These are phyloP conservation scores for Stagonosporopsis cucurbitacearum DNA, from an alignment of 2,329 filamentous ascomycete genomes.

Conservation along the genomic window DNA sequence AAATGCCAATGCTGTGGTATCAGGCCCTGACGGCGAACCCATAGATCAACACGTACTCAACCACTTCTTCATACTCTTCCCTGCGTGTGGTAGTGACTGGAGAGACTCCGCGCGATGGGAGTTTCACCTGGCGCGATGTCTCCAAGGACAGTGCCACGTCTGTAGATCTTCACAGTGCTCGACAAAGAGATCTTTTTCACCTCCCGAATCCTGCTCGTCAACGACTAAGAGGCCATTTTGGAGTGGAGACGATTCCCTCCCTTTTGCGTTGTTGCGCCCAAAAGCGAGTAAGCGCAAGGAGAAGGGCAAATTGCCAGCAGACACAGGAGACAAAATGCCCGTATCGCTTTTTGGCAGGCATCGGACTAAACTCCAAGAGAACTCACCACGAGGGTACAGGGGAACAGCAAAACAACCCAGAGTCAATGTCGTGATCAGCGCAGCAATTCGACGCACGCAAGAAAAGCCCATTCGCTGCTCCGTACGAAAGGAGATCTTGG, in stretches of 20 bases:
- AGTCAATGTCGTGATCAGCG: not conserved
- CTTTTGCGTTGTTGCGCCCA: not conserved
- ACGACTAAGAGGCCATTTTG: not conserved
- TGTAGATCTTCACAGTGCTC: not conserved
- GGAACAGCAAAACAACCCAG: not conserved
- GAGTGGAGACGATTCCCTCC: not conserved
- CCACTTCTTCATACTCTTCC: constrained; percentile 5
- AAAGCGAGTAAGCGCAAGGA: not conserved
- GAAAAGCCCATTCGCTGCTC: not conserved
- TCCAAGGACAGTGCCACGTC: not conserved
- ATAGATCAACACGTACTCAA: constrained; percentile 4
- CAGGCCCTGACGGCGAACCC: not conserved
- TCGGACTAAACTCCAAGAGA: not conserved
- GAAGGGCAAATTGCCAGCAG: not conserved
- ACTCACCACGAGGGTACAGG: too few relatives aligned
- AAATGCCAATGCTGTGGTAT: not conserved
- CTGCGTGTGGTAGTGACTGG: constrained; percentile 10
- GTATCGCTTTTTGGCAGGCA: not conserved
- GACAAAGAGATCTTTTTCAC: too few relatives aligned
- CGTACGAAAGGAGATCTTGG: not conserved
- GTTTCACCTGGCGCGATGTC: not conserved
- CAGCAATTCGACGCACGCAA: not conserved
- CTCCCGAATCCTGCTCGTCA: too few relatives aligned
- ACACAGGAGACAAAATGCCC: not conserved
- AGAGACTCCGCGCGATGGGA: constrained; percentile 9